Percentiles rank a stretch among this genome's conserved stretches.
Evolutionary conservation across 345 rosid species (phyloP).

Genomic region (Garcia nutans): DNA sequence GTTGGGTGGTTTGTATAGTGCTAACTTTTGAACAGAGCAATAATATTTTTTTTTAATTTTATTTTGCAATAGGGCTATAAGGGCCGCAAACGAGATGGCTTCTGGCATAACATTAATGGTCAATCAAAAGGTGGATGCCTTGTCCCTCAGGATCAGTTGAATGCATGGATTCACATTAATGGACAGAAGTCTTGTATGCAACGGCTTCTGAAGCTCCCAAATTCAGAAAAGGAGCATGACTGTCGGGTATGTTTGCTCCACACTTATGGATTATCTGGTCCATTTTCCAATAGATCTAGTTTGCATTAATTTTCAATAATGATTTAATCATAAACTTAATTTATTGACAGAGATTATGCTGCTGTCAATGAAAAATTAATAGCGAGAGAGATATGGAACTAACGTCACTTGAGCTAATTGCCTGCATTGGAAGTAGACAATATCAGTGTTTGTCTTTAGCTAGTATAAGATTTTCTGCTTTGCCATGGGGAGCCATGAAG

Average conservation of each 20-base stretch:
- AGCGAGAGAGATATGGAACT: neutral
- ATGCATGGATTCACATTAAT: constrained; percentile 61
- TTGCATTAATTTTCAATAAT: neutral
- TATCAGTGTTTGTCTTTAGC: neutral
- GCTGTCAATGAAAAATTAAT: neutral
- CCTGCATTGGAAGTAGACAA: neutral
- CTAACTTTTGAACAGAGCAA: neutral
- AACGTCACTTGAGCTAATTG: neutral
- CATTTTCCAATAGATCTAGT: neutral
- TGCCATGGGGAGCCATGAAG: neutral
- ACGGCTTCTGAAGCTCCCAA: constrained; percentile 31
- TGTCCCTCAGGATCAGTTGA: constrained; percentile 56
- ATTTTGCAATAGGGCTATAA: constrained; percentile 41
- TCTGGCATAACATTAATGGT: constrained; percentile 32
- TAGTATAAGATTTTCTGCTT: neutral
- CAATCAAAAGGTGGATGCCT: constrained; percentile 38
- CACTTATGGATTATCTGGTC: neutral
- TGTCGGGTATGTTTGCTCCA: constrained; percentile 40
- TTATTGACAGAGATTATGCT: neutral
- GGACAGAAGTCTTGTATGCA: constrained; percentile 43
- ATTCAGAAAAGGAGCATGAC: constrained; percentile 38
- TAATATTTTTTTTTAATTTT: neutral
- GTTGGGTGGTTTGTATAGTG: neutral
- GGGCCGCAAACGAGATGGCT: constrained; percentile 51
- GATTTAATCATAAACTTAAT: neutral